Evolutionary conservation across 1,284 basidiomycete species (phyloP), one percentile per base, ranked within the genome.

Genomic region (Pascua sp.): DNA sequence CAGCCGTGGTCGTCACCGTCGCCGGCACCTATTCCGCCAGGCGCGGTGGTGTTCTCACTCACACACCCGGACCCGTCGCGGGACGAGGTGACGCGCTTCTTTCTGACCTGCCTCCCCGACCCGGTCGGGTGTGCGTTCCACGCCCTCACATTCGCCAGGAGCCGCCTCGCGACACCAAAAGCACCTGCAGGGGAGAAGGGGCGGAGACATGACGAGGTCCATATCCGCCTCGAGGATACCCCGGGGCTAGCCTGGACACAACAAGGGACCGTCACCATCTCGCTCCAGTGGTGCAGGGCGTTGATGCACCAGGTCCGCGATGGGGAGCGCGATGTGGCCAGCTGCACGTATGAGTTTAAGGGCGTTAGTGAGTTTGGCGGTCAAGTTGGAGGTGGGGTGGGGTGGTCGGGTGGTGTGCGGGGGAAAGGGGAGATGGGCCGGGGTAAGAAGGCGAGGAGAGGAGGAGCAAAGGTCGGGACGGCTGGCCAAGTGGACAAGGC

Each of bases 311-410:
- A 61, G 17, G 62, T 66, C 15, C 18, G 61, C 13, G 47, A 56
- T 11, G 63, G 62, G 3, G 50, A 51, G 48, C 64, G 64, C 45
- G 56, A 53, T 37, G 51, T 61, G 45, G 54, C 58, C 36, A 61
- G 59, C n/a, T 66, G 69, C 18, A 59, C 63, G 10, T 65, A 68
- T 36, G 71, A 72, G 59, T 67, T 72, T 56, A 71, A 73, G 59
- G 68, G 73, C 36, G 71, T 72, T 42, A 59, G 70, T 72, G 59
- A 64, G 67, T 68, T 9, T 32, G 24, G 24, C 24, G 24, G n/a
- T 7, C 4, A 7, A 32, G 24, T 7, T 32, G 4, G 24, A 32
- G 24, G 24, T 32, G 24, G 24, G 24, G 24, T 32, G 24, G 24
- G 24, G 24, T 32, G 24, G 24, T 32, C n/a, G 24, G 24, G 24